phyloP scores from a whole-genome alignment of 2,329 filamentous ascomycete species.

The Fusarium globosum region DNA sequence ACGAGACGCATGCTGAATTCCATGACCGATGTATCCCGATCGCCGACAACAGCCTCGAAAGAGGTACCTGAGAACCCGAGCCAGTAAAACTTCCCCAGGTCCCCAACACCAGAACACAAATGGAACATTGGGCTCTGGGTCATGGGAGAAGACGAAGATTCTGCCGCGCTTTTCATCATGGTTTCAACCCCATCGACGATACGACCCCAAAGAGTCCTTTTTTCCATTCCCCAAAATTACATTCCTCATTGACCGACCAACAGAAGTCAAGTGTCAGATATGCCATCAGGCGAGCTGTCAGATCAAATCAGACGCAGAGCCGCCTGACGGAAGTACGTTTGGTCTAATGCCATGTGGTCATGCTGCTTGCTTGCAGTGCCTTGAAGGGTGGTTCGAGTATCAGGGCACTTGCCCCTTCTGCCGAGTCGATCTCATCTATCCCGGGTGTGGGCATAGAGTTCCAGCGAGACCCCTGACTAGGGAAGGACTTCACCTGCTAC shows the following conservation, averaged over 20 bases:
- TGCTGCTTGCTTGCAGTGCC: constrained; percentile 46
- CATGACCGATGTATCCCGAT: constrained; percentile 2
- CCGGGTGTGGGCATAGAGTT: constrained; percentile 47
- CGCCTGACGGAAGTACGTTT: constrained; percentile 33
- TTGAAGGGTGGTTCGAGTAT: constrained; percentile 43
- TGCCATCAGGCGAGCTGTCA: constrained; percentile 37
- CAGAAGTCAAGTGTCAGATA: constrained; percentile 41
- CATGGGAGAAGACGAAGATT: constrained; percentile 19
- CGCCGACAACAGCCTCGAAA: background rate
- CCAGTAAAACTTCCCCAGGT: background rate
- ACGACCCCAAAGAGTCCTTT: constrained; percentile 37
- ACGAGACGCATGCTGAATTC: background rate
- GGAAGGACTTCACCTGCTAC: constrained; percentile 48
- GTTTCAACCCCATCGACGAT: constrained; percentile 31
- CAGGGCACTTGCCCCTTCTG: constrained; percentile 51
- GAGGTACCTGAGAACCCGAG: constrained; percentile 20
- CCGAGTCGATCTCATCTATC: constrained; percentile 43
- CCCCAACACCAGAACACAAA: background rate
- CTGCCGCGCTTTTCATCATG: constrained; percentile 24
- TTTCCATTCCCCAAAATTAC: constrained; percentile 46
- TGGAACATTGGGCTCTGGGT: background rate
- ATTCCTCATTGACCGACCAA: constrained; percentile 44
- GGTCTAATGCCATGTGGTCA: constrained; percentile 53
- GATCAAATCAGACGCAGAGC: constrained; percentile 31
- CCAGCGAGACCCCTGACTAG: constrained; percentile 41